Conservation (phyloP, 176 grass and related monocot species). For the Eremochloa ophiuroides region DNA sequence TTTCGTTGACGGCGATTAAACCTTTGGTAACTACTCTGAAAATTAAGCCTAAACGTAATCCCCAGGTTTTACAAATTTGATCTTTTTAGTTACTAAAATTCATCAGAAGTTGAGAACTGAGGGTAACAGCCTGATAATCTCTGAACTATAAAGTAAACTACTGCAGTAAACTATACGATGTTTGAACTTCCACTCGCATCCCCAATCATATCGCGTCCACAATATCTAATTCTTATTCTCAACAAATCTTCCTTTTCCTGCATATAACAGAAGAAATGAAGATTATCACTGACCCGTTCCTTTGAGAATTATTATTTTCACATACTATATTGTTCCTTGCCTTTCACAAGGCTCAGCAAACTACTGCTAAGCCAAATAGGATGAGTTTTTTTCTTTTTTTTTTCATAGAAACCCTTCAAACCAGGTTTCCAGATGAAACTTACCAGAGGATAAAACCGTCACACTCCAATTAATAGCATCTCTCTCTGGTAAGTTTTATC, state of each 20-base stretch:
- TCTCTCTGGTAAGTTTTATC: not conserved
- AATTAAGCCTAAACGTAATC: not conserved
- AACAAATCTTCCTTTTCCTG: not conserved
- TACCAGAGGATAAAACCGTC: not conserved
- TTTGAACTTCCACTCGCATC: not conserved
- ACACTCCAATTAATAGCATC: not conserved
- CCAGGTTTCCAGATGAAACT: not conserved
- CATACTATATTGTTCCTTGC: not conserved
- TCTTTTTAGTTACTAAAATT: not conserved
- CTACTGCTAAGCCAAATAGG: not conserved
- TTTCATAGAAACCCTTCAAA: not conserved
- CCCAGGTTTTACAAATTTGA: not conserved
- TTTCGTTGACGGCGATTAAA: not conserved
- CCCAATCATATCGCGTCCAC: not conserved
- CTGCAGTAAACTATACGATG: too few species aligned
- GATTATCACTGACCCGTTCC: not conserved
- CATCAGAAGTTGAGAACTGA: not conserved
- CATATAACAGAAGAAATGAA: not conserved
- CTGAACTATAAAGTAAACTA: not conserved
- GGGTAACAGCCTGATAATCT: not conserved
- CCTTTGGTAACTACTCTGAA: not conserved
- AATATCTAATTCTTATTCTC: not conserved
- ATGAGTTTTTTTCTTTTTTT: not conserved
- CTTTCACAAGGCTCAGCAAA: not conserved
- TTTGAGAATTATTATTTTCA: not conserved